Evolutionary conservation across 2,329 filamentous ascomycete species (phyloP).

Genomic region (Fusarium oligoseptatum): DNA sequence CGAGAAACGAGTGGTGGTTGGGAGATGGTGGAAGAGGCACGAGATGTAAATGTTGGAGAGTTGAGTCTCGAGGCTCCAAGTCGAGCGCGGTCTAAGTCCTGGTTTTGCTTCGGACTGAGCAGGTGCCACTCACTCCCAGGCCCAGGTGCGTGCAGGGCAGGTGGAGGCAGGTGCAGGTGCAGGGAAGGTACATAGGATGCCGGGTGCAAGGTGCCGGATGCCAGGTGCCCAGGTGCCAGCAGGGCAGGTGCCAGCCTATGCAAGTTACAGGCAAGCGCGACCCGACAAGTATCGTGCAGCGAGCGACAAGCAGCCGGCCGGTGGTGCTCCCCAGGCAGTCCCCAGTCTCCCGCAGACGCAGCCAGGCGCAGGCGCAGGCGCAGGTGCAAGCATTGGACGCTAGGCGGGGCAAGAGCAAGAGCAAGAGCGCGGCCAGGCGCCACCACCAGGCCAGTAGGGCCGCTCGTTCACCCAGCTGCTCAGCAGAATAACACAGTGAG

Average conservation of each 20-base stretch:
- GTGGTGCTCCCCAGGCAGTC: constrained; percentile 26
- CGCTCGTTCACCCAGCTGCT: not conserved
- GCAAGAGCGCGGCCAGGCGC: constrained; percentile 24
- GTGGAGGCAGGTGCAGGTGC: constrained; percentile 34
- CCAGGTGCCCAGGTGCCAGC: constrained; percentile 40
- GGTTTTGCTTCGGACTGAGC: constrained; percentile 44
- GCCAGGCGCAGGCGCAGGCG: constrained; percentile 22
- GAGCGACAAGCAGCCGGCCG: constrained; percentile 33
- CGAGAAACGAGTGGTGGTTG: constrained; percentile 45
- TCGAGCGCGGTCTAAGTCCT: constrained; percentile 48
- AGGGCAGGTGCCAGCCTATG: constrained; percentile 41
- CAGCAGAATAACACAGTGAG: constrained; percentile 14
- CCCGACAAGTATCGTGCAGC: constrained; percentile 35
- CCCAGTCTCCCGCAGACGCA: constrained; percentile 29
- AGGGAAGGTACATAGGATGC: constrained; percentile 36
- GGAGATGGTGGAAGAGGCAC: constrained; percentile 39
- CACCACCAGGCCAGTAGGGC: constrained; percentile 24
- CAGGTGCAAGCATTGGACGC: constrained; percentile 21
- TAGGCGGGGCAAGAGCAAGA: not conserved
- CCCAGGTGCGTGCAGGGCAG: constrained; percentile 21
- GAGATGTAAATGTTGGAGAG: constrained; percentile 44
- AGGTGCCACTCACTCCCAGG: constrained; percentile 39
- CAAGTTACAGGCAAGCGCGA: constrained; percentile 41
- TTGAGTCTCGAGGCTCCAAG: constrained; percentile 46
- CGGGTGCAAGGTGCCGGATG: constrained; percentile 41